Percentiles rank a stretch among this genome's conserved stretches.
These are phyloP conservation scores for Raddia guianensis DNA, from an alignment of 176 grass and related monocot genomes.

Conservation along the genomic window DNA sequence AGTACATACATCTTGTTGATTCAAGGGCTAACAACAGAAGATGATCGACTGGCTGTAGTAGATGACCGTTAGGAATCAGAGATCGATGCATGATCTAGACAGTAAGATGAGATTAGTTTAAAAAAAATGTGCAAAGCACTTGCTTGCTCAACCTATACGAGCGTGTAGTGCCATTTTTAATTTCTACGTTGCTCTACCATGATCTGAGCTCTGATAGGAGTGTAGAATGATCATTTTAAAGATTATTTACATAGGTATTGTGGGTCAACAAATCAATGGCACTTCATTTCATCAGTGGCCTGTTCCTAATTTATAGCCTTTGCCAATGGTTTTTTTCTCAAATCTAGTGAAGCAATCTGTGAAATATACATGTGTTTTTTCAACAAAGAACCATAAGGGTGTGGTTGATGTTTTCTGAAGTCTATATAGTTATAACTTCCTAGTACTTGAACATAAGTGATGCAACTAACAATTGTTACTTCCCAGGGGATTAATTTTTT, in stretches of 20 bases:
- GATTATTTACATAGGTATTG: neutral
- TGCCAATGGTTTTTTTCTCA: no score
- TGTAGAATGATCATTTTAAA: neutral
- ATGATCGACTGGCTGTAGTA: constrained; percentile 20
- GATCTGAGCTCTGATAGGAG: neutral
- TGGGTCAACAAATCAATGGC: neutral
- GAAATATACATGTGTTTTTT: no score
- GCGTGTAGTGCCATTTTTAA: neutral
- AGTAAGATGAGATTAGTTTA: neutral
- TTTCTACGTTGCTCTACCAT: neutral
- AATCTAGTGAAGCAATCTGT: no score
- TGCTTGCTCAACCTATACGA: neutral
- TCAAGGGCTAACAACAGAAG: constrained; percentile 42
- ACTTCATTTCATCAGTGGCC: neutral
- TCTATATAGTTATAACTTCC: no score
- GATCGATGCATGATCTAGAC: neutral
- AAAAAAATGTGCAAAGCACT: neutral
- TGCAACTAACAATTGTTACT: no score
- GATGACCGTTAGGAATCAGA: neutral
- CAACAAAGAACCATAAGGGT: no score
- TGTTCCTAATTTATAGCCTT: no score
- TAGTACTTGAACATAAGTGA: no score
- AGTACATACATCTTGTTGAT: constrained; percentile 68
- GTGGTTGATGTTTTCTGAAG: no score
- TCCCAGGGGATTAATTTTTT: no score